Evolutionary conservation across 331 rosid species (phyloP).

Genomic region (Erythrophleum ivorense): DNA sequence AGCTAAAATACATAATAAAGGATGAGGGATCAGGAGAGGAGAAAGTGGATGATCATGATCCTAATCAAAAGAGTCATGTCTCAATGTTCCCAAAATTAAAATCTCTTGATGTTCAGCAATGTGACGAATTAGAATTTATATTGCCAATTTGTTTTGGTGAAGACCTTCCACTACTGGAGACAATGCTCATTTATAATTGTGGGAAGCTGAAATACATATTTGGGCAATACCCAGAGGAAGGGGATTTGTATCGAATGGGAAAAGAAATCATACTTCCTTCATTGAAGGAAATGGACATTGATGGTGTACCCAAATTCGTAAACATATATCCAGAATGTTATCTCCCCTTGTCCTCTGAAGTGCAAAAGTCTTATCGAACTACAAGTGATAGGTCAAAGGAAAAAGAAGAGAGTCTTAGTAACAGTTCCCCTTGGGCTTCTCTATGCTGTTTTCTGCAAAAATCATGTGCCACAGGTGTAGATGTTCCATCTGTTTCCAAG

Average conservation of each 20-base stretch:
- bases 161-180: neutral
- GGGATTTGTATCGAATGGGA: neutral
- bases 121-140: neutral
- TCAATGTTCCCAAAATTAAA: conserved; percentile 4
- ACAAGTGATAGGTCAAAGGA: neutral
- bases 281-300: rapidly evolving
- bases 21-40: neutral
- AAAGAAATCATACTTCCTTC: neutral
- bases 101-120: neutral
- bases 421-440: neutral
- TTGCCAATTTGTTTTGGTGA: neutral
- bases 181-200: rapidly evolving
- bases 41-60: neutral
- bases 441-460: neutral
- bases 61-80: neutral
- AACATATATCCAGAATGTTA: neutral
- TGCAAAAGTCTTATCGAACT: neutral
- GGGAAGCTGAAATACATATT: neutral
- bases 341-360: neutral
- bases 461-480: neutral
- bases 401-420: neutral
- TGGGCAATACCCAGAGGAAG: neutral
- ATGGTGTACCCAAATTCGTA: neutral
- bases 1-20: neutral
- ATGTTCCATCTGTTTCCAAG: neutral